Evolutionary conservation across 352 stramenopile species (phyloP).

Genomic region (Pythium volutum): DNA sequence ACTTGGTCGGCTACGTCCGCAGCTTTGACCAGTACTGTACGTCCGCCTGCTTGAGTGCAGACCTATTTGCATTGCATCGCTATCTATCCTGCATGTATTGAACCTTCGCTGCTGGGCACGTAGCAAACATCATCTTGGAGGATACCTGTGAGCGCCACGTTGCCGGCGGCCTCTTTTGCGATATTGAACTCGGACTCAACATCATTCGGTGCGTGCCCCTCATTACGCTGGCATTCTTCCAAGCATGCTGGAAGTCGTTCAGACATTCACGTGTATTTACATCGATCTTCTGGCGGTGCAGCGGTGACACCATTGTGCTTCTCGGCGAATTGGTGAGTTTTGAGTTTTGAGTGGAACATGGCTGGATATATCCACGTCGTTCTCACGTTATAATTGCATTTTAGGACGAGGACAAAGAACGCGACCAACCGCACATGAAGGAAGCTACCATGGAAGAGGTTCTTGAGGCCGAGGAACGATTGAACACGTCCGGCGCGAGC

Average conservation of each 20-base stretch:
- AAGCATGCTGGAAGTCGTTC: background rate
- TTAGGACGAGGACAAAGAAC: constrained; percentile 82
- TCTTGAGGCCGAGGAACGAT: constrained; percentile 71
- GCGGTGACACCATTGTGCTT: constrained; percentile 86
- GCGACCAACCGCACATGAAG: constrained; percentile 80
- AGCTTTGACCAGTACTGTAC: constrained; percentile 88
- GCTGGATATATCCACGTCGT: background rate
- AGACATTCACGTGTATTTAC: background rate
- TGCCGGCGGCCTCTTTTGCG: constrained; percentile 88
- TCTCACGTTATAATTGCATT: background rate
- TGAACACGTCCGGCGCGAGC: constrained; percentile 56
- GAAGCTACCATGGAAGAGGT: constrained; percentile 74
- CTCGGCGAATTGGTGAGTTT: constrained; percentile 71
- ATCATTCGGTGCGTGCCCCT: constrained; percentile 82
- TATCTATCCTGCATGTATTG: background rate
- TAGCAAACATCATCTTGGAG: constrained; percentile 96
- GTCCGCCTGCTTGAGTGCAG: constrained; percentile 8
- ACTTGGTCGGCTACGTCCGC: constrained; percentile 91
- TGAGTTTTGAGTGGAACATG: background rate
- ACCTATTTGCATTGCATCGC: background rate
- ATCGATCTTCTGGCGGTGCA: constrained; percentile 16
- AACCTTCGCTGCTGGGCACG: background rate
- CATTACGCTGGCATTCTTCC: background rate
- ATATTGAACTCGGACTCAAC: constrained; percentile 96
- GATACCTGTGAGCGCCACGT: constrained; percentile 92